phyloP scores from a whole-genome alignment of 1,284 basidiomycete species.

The Cutaneotrichosporon sp. region DNA sequence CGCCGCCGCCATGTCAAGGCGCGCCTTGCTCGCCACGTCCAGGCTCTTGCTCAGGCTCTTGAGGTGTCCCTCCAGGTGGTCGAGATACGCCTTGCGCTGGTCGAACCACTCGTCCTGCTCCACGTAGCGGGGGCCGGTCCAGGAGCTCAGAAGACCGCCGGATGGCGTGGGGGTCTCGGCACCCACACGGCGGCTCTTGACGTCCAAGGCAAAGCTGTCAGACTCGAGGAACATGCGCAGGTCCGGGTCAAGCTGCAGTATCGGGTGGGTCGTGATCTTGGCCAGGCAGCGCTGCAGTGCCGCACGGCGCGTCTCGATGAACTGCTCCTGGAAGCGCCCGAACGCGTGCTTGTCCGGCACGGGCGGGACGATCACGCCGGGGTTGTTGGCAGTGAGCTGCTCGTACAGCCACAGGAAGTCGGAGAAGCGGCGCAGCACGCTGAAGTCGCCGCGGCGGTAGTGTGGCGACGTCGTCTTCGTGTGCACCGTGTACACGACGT shows the following conservation, averaged over 20 bases:
- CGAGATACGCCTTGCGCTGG: constrained; percentile 78
- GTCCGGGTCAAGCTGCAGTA: constrained; percentile 79
- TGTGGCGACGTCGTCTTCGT: constrained; percentile 83
- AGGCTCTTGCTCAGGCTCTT: constrained; percentile 83
- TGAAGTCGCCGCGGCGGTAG: constrained; percentile 77
- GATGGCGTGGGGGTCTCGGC: constrained; percentile 10
- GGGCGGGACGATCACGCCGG: constrained; percentile 94
- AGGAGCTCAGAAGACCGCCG: constrained; percentile 68
- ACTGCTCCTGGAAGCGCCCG: constrained; percentile 82
- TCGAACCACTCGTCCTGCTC: constrained; percentile 99
- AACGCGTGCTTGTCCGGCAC: constrained; percentile 94
- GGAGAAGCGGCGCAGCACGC: constrained; percentile 89
- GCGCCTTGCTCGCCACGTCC: constrained; percentile 75
- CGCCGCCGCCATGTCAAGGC: constrained; percentile 68
- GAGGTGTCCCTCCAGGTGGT: constrained; percentile 85
- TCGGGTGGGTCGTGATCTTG: constrained; percentile 84
- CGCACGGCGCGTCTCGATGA: constrained; percentile 77
- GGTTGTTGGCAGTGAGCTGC: constrained; percentile 84
- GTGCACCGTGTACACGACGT: constrained; percentile 92
- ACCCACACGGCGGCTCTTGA: constrained; percentile 53
- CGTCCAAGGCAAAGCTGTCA: constrained; percentile 79
- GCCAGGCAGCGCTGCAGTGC: constrained; percentile 86
- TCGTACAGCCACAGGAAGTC: constrained; percentile 98
- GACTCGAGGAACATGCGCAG: constrained; percentile 84
- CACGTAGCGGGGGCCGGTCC: constrained; percentile 82